Percentiles rank a stretch among this genome's conserved stretches.
Evolutionary conservation across 2,329 filamentous ascomycete genomes (phyloP).

Genomic region (Xylaria sp.): DNA sequence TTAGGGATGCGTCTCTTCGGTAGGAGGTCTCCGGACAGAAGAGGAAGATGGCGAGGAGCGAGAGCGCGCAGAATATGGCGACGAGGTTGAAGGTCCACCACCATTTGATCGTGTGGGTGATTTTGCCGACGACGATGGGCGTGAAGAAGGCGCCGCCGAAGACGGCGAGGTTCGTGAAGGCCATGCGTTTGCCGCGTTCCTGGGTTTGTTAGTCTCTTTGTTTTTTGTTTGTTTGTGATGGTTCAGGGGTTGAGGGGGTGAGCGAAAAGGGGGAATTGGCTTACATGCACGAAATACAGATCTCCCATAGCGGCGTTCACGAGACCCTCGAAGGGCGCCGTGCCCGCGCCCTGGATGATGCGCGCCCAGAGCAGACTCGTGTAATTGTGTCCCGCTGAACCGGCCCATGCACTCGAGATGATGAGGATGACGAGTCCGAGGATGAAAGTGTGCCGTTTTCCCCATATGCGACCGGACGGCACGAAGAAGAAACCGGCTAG

Average conservation of each 20-base stretch:
- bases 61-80: slow-evolving; percentile 70
- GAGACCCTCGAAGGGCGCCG: slow-evolving; percentile 84
- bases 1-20: slow-evolving; percentile 58
- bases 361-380: slow-evolving; percentile 69
- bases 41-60: slow-evolving; percentile 67
- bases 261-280: background rate
- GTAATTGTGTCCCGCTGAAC: slow-evolving; percentile 62
- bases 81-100: slow-evolving; percentile 85
- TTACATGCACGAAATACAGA: slow-evolving; percentile 78
- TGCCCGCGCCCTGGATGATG: slow-evolving; percentile 77
- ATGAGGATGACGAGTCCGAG: slow-evolving; percentile 70
- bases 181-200: slow-evolving; percentile 81
- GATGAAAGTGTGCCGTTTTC: slow-evolving; percentile 83
- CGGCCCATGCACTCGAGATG: slow-evolving; percentile 71
- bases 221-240: no score
- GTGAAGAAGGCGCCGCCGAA: slow-evolving; percentile 60
- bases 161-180: slow-evolving; percentile 58
- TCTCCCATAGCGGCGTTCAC: slow-evolving; percentile 88
- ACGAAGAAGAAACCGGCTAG: slow-evolving; percentile 80
- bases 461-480: slow-evolving; percentile 82
- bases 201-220: slow-evolving; percentile 33
- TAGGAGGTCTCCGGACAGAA: slow-evolving; percentile 84
- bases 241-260: no score
- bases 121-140: slow-evolving; percentile 84
- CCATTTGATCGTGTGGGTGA: slow-evolving; percentile 72